A percentile compares a stretch with the other conserved stretches of the same genome.
These are phyloP conservation scores for Populus pruinosa DNA, from an alignment of 345 rosid genomes.

Conservation along the genomic window DNA sequence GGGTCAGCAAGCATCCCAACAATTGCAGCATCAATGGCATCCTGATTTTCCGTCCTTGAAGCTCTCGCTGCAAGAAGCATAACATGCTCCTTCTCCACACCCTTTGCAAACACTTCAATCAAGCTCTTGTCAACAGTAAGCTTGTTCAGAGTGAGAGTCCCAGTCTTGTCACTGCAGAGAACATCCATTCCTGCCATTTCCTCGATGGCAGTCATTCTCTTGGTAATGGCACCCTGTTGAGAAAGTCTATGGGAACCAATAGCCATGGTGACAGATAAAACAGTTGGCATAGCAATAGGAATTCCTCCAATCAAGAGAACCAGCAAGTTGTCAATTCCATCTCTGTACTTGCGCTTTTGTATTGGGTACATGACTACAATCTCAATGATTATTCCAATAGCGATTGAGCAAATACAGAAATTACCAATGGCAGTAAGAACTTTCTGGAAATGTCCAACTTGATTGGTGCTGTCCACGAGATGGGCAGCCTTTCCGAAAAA, in stretches of 20 bases:
- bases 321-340: slow-evolving; percentile 78
- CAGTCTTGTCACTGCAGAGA: slow-evolving; percentile 89
- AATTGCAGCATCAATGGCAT: slow-evolving; percentile 86
- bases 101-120: slow-evolving; percentile 71
- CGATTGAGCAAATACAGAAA: slow-evolving; percentile 91
- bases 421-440: slow-evolving; percentile 87
- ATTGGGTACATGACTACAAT: slow-evolving; percentile 76
- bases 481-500: slow-evolving; percentile 98
- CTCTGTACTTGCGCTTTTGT: slow-evolving; percentile 66
- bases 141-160: slow-evolving; percentile 80
- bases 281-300: slow-evolving; percentile 94
- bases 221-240: slow-evolving; percentile 82
- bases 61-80: slow-evolving; percentile 86
- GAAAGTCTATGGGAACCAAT: slow-evolving; percentile 88
- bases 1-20: slow-evolving; percentile 97
- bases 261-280: slow-evolving; percentile 94
- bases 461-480: slow-evolving; percentile 83
- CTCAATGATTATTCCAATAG: slow-evolving; percentile 61
- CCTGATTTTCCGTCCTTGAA: slow-evolving; percentile 83
- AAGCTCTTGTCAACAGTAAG: slow-evolving; percentile 69
- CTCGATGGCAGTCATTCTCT: slow-evolving; percentile 96
- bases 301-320: slow-evolving; percentile 93
- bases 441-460: slow-evolving; percentile 86
- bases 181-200: slow-evolving; percentile 99
- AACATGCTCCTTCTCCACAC: slow-evolving; percentile 66